Evolutionary conservation across 345 rosid species (phyloP), one percentile per base, ranked within the genome.

Genomic region (Salix viminalis): DNA sequence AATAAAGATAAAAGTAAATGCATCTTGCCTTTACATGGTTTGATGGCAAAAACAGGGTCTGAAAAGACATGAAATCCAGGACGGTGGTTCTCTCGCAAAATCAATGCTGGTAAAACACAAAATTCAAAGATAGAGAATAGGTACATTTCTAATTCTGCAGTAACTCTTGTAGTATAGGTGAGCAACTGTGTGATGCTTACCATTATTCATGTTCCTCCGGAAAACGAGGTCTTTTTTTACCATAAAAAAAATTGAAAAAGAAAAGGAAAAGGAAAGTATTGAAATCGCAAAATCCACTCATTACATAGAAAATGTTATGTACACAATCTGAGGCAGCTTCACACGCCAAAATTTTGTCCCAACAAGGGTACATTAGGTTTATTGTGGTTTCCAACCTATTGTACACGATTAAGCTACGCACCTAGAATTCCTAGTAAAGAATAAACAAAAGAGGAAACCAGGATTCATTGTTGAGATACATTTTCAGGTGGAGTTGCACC

Each of bases 401-500:
- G 58, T 11, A 65, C 21, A 64, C 11, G 19, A 65, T 32, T 24
- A 18, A 5, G 58, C 58, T 50, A 16, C 18, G 56, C n/a, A 2
- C 8, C 56, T 50, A 50, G n/a, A 19, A 50, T 50, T 19, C 23
- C 58, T 19, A 6, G 23, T 52, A 19, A 11, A 19, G n/a, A 32
- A 32, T 15, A 13, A 6, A 32, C 18, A 36, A 28, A 48, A 6
- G 36, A 37, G 12, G 46, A 7, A 16, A 39, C 32, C 52, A 39
- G 34, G 37, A 23, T 48, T 26, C 36, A 69, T 73, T 69, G 81
- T 58, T 86, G 85, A 10, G 81, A 26, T 7, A 58, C 46, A 44
- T 80, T 82, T 6, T 84, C 79, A 3, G 87, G 67, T 34, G 77
- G 83, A 48, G 74, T 56, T 46, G 46, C 82, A 14, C 70, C 77